These are phyloP conservation scores for Wickerhamiella sergipiensis DNA, from an alignment of 805 yeast genomes.

Conservation along the genomic window DNA sequence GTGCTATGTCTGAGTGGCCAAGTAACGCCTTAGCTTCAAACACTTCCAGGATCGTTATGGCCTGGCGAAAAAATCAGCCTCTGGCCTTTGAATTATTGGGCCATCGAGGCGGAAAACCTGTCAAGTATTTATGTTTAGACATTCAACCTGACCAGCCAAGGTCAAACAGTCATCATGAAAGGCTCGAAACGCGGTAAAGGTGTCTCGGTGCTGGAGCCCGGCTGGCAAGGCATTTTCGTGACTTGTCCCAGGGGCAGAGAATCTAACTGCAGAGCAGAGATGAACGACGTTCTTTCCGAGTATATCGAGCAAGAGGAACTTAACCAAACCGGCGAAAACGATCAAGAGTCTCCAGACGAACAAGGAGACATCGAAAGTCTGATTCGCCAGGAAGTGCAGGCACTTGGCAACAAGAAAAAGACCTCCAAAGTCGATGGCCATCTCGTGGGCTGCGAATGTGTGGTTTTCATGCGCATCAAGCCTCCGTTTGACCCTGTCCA, in stretches of 20 bases:
- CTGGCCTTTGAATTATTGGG: no score
- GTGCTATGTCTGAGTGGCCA: no score
- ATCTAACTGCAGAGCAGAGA: slow-evolving; percentile 16
- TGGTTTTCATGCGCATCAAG: slow-evolving; percentile 70
- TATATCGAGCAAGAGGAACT: slow-evolving; percentile 27
- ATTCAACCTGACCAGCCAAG: no score
- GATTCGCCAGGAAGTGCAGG: slow-evolving; percentile 49
- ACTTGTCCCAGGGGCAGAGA: slow-evolving; percentile 80
- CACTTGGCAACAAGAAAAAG: slow-evolving; percentile 31
- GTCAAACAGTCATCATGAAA: neutral
- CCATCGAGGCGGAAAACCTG: no score
- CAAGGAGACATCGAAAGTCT: slow-evolving; percentile 56
- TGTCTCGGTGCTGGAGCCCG: slow-evolving; percentile 46
- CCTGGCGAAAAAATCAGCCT: no score
- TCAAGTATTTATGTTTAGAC: no score
- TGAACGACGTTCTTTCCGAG: slow-evolving; percentile 13
- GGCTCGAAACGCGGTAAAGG: neutral
- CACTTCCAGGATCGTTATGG: no score
- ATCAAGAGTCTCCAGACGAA: slow-evolving; percentile 27
- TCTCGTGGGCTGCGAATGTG: slow-evolving; percentile 29
- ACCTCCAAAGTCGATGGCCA: slow-evolving; percentile 18
- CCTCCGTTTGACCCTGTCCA: slow-evolving; percentile 67
- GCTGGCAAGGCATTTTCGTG: slow-evolving; percentile 76
- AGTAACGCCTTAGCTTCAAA: no score
- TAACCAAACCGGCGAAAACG: neutral